Evolutionary conservation across 2,329 filamentous ascomycete genomes (phyloP), one percentile per base, ranked within the genome.

Genomic region (Colletotrichum theobromicola): DNA sequence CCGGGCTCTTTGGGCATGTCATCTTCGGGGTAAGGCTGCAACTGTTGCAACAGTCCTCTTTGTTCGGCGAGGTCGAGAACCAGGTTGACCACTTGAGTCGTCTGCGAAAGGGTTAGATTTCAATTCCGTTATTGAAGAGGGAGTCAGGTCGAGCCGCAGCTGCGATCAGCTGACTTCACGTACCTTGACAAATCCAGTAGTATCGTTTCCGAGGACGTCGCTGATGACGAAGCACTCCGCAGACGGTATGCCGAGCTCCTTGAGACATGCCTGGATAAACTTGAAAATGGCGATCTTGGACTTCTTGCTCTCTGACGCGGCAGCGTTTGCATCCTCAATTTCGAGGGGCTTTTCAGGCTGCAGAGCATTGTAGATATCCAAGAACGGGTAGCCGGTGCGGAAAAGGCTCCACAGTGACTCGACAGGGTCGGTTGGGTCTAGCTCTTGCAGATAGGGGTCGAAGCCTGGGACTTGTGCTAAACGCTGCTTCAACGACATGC

Each of bases 131-230:
- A 42, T 60, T 7, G 15, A 34, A 34, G n/a, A 12, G 4, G n/a
- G 6, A 67, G 34, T 64, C 71, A 35, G 69, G 16, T 57, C 28
- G 57, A 64, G 50, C 24, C 50, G 60, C 73, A 32, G 24, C 61
- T 37, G 24, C 13, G 24, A 50, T 12, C 24, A 53, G 16, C 5
- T 37, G 9, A 32, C 26, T 37, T 46, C 24, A 81, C 85, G 75
- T 82, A 95, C 94, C 90, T 98, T 98, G 78, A 98, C 95, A 82
- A 99, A 98, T 4, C 97, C 97, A 58, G 95, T 98, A 2, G 97
- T 99, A 84, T 98, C 97, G 79, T 96, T 95, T 68, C 95, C 95
- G 84, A 97, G 96, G 60, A 98, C 87, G 84, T 99, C 96, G 72
- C 92, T 94, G 79, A 99, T 94, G 79, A 98, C 94, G 83, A 98